phyloP scores from a whole-genome alignment of 257 asterid genomes.

The Capsicum rhomboideum region DNA sequence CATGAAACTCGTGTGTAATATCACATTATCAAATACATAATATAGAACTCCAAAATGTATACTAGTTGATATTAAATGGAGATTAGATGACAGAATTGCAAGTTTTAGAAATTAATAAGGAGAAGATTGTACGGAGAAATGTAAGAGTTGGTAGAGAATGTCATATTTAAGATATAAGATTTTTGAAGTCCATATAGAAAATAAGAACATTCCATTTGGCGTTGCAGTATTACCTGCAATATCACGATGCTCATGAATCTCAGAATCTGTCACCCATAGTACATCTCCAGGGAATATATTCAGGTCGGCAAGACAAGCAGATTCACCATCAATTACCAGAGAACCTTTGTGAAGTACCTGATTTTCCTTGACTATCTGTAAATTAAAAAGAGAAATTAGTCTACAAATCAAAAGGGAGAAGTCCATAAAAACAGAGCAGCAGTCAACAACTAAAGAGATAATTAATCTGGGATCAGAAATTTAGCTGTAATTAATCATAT shows the following conservation, averaged over 20 bases:
- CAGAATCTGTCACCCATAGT: conserved; percentile 91
- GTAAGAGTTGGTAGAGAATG: conserved; percentile 1
- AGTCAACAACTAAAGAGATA: neutral
- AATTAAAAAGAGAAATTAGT: neutral
- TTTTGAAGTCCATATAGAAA: conserved; percentile 1
- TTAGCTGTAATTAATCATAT: too few species aligned
- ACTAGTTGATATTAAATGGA: neutral
- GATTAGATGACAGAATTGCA: neutral
- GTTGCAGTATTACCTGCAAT: conserved; percentile 68
- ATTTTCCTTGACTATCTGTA: conserved; percentile 92
- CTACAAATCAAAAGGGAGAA: neutral
- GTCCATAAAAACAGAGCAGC: conserved; percentile 1
- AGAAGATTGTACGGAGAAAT: neutral
- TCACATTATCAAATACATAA: neutral
- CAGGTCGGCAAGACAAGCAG: conserved; percentile 71
- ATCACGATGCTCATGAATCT: conserved; percentile 93
- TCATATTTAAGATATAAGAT: neutral
- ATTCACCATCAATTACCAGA: conserved; percentile 58
- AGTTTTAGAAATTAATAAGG: neutral
- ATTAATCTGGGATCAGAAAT: too few species aligned
- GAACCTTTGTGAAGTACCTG: conserved; percentile 94
- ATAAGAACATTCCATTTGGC: neutral
- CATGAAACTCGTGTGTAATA: neutral
- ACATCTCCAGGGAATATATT: conserved; percentile 90
- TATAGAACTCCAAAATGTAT: neutral